Conservation (phyloP, 768 basidiomycete genomes). For the Leccinum sublutescens region DNA sequence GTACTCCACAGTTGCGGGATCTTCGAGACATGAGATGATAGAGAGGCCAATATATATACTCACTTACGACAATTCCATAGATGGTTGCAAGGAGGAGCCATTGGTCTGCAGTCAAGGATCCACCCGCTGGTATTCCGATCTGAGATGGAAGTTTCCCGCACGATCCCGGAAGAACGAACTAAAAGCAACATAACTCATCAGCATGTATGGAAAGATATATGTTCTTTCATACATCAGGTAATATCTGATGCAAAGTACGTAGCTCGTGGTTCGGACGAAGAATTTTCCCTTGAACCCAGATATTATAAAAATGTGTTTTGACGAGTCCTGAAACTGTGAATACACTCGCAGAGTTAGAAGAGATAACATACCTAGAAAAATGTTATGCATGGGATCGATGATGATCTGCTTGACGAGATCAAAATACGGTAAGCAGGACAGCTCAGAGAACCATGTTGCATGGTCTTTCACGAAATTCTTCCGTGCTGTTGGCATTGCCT, state of each 20-base stretch:
- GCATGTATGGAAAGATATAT: not conserved
- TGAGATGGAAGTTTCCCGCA: not conserved
- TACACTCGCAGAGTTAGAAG: too few species aligned
- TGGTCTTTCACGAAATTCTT: not conserved
- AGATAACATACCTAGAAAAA: not conserved
- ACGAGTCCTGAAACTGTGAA: not conserved
- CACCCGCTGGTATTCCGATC: not conserved
- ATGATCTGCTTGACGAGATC: not conserved
- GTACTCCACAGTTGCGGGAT: not conserved
- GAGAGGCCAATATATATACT: not conserved
- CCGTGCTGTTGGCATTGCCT: not conserved
- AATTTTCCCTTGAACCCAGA: conserved; percentile 26
- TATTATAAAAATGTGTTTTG: conserved; percentile 26
- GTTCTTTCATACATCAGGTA: not conserved
- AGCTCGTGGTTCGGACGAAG: conserved; percentile 8
- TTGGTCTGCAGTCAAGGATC: not conserved
- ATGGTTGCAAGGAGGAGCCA: not conserved
- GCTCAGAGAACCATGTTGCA: not conserved
- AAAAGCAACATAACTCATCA: not conserved
- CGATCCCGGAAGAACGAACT: not conserved
- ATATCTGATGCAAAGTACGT: not conserved
- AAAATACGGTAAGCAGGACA: not conserved
- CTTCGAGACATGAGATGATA: not conserved
- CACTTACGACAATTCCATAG: not conserved
- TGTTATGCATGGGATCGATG: not conserved